Percentiles rank a stretch among this genome's conserved stretches.
These are phyloP conservation scores for Flaveria robusta DNA, from an alignment of 129 eudicot genomes.

Conservation along the genomic window DNA sequence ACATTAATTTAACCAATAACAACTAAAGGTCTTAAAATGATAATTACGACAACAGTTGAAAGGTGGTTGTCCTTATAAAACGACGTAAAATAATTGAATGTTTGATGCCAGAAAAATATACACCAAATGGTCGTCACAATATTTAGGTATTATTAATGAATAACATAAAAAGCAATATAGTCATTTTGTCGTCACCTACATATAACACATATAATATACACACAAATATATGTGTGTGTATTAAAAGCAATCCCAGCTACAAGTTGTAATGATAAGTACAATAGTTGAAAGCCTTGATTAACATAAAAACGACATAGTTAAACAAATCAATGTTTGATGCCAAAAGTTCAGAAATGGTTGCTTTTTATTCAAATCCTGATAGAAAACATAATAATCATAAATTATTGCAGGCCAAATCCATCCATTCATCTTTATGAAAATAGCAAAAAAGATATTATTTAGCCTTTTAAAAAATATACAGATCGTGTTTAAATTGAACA, in stretches of 20 bases:
- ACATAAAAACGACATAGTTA: background rate
- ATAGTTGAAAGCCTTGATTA: background rate
- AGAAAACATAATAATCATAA: conserved; percentile 13
- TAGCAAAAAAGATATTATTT: background rate
- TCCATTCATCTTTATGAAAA: conserved; percentile 1
- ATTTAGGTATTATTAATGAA: background rate
- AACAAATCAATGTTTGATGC: conserved; percentile 9
- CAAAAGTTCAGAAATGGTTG: conserved; percentile 5
- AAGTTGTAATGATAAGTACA: conserved; percentile 3
- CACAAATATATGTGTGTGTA: too few species aligned
- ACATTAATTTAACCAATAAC: too few species aligned
- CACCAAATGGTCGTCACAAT: background rate
- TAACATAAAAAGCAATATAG: background rate
- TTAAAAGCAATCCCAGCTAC: too few species aligned
- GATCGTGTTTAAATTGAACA: background rate
- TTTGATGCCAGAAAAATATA: background rate
- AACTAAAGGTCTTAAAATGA: background rate
- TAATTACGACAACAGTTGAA: background rate
- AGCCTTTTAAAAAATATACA: background rate
- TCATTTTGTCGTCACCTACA: too few species aligned
- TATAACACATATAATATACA: too few species aligned
- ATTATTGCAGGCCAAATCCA: conserved; percentile 7
- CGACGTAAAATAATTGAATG: background rate
- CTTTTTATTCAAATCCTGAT: conserved; percentile 12
- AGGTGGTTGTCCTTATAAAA: too few species aligned